Evolutionary conservation across 345 rosid genomes (phyloP).

Genomic region (Salix brachista): DNA sequence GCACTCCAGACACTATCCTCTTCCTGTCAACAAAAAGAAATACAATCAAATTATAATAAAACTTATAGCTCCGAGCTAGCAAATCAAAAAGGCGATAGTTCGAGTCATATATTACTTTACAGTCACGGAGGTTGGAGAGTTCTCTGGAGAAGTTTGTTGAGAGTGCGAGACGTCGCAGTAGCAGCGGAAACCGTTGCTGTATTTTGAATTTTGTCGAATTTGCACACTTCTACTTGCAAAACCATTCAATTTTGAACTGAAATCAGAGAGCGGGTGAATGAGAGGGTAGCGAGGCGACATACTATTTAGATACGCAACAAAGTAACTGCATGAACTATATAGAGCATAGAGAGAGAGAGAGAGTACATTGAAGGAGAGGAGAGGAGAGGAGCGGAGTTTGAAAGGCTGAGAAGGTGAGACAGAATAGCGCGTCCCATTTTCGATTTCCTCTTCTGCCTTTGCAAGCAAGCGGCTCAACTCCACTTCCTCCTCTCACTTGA

Average conservation of each 20-base stretch:
- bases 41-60: neutral
- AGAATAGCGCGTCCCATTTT: constrained; percentile 43
- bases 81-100: neutral
- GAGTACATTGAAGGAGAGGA: constrained; percentile 42
- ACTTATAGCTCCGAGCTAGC: neutral
- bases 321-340: neutral
- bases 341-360: constrained; percentile 2
- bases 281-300: neutral
- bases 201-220: constrained; percentile 8
- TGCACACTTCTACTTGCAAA: neutral
- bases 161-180: constrained; percentile 40
- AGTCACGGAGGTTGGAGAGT: constrained; percentile 30
- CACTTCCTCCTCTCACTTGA: no score
- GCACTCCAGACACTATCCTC: constrained; percentile 89
- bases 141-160: constrained; percentile 30
- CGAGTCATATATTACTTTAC: constrained; percentile 25
- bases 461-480: no score
- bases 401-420: constrained; percentile 42
- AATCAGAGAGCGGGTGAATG: neutral
- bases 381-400: constrained; percentile 40
- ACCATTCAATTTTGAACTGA: neutral
- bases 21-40: constrained; percentile 40
- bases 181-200: constrained; percentile 34
- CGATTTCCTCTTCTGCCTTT: neutral
- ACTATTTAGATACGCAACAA: neutral